Evolutionary conservation across 257 asterid genomes (phyloP).

Genomic region (Jacaranda mimosifolia): DNA sequence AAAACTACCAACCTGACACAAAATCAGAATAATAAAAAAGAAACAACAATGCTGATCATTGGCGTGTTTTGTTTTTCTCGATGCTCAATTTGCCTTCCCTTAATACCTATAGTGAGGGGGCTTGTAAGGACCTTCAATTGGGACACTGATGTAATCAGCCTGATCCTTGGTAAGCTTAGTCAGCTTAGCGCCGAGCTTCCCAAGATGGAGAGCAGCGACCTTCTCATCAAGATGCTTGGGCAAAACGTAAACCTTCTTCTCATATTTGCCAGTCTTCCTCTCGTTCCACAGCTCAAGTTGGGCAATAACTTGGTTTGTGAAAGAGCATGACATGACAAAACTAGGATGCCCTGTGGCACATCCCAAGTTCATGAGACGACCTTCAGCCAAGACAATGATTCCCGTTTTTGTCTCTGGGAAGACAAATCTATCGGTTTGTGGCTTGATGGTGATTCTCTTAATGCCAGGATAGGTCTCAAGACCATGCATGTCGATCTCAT

Average conservation of each 20-base stretch:
- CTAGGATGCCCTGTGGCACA: constrained; percentile 47
- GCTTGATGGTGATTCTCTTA: constrained; percentile 47
- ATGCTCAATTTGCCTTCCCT: background rate
- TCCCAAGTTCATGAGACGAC: constrained; percentile 44
- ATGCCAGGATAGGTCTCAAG: constrained; percentile 45
- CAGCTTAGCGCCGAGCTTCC: constrained; percentile 43
- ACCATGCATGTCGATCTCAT: constrained; percentile 48
- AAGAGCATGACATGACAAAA: constrained; percentile 48
- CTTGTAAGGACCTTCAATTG: constrained; percentile 49
- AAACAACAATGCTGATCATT: constrained; percentile 20
- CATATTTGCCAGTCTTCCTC: constrained; percentile 37
- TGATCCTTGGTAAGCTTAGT: constrained; percentile 47
- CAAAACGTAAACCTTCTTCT: constrained; percentile 44
- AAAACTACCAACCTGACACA: background rate
- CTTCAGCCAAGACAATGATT: constrained; percentile 41
- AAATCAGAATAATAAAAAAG: constrained; percentile 6
- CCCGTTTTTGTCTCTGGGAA: constrained; percentile 41
- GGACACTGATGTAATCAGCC: constrained; percentile 39
- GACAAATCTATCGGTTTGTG: constrained; percentile 42
- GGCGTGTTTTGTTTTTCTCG: background rate
- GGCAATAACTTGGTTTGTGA: constrained; percentile 44
- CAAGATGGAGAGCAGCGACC: constrained; percentile 44
- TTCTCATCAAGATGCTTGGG: constrained; percentile 42
- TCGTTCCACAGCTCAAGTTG: constrained; percentile 49
- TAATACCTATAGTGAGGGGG: constrained; percentile 44